Conservation (phyloP, 2,329 filamentous ascomycete genomes). For the Colletotrichum higginsianum region DNA sequence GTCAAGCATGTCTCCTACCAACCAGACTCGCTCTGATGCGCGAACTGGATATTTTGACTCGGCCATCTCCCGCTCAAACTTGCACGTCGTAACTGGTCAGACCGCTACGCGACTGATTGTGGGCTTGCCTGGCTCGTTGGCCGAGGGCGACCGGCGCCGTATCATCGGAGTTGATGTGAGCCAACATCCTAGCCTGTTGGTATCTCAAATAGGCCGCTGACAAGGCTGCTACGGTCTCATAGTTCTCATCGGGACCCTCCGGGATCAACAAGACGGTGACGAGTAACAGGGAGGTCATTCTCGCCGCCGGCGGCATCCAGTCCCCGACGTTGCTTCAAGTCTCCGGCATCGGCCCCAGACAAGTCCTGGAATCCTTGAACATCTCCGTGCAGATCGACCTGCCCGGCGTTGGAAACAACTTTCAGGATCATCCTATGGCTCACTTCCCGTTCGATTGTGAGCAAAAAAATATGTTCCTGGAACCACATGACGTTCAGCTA, state of each 20-base stretch:
- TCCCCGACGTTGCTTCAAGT: constrained; percentile 61
- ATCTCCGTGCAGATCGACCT: constrained; percentile 50
- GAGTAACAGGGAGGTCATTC: constrained; percentile 57
- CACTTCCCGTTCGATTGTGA: constrained; percentile 44
- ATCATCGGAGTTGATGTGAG: constrained; percentile 57
- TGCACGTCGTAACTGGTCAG: constrained; percentile 56
- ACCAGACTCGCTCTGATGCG: constrained; percentile 58
- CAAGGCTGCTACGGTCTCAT: not conserved
- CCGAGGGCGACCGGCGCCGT: constrained; percentile 29
- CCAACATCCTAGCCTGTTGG: not conserved
- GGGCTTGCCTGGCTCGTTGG: constrained; percentile 38
- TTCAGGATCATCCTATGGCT: constrained; percentile 51
- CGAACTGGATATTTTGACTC: constrained; percentile 58
- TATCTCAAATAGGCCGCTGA: not conserved
- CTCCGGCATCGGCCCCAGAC: constrained; percentile 53
- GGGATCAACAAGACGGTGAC: constrained; percentile 29
- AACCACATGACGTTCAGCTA: not conserved
- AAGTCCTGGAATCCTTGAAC: constrained; percentile 47
- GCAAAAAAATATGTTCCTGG: constrained; percentile 39
- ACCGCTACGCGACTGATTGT: constrained; percentile 56
- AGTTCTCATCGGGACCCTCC: constrained; percentile 18
- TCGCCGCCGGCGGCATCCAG: constrained; percentile 59
- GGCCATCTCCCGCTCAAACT: constrained; percentile 53
- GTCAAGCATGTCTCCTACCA: constrained; percentile 54
- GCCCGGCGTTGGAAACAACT: constrained; percentile 51